Percentiles rank a stretch among this genome's conserved stretches.
phyloP scores from a whole-genome alignment of 192 early-diverging fungal genomes.

The Backusella luteola region DNA sequence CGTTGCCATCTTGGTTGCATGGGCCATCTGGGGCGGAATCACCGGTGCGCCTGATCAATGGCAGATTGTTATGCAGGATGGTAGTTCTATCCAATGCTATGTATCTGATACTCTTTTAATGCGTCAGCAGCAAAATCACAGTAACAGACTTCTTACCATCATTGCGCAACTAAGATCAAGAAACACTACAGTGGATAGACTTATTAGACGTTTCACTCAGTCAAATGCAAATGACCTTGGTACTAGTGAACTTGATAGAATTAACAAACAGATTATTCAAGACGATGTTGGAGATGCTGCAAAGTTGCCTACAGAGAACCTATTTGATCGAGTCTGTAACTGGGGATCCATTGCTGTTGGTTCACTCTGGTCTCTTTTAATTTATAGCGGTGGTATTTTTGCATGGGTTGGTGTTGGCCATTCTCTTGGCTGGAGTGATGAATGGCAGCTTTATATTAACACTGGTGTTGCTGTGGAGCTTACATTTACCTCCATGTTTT shows the following conservation, averaged over 20 bases:
- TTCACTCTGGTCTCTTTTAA: background rate
- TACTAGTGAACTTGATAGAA: background rate
- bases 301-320: slow-evolving; percentile 18
- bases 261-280: background rate
- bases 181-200: background rate
- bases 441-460: slow-evolving; percentile 26
- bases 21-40: slow-evolving; percentile 11
- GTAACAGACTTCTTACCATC: background rate
- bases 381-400: slow-evolving; percentile 14
- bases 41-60: slow-evolving; percentile 13
- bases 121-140: slow-evolving; percentile 22
- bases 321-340: slow-evolving; percentile 12
- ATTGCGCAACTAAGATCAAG: slow-evolving; percentile 12
- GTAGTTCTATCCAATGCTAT: slow-evolving; percentile 21
- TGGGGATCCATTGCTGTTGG: slow-evolving; percentile 8
- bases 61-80: slow-evolving; percentile 24
- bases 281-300: slow-evolving; percentile 6
- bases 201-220: background rate
- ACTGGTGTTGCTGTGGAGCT: slow-evolving; percentile 19
- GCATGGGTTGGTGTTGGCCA: slow-evolving; percentile 20
- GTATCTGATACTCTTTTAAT: slow-evolving; percentile 27
- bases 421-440: slow-evolving; percentile 9
- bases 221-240: background rate
- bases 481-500: slow-evolving; percentile 16
- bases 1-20: background rate